These are phyloP conservation scores for Globisporangium lucens DNA, from an alignment of 352 stramenopile genomes.

Conservation along the genomic window DNA sequence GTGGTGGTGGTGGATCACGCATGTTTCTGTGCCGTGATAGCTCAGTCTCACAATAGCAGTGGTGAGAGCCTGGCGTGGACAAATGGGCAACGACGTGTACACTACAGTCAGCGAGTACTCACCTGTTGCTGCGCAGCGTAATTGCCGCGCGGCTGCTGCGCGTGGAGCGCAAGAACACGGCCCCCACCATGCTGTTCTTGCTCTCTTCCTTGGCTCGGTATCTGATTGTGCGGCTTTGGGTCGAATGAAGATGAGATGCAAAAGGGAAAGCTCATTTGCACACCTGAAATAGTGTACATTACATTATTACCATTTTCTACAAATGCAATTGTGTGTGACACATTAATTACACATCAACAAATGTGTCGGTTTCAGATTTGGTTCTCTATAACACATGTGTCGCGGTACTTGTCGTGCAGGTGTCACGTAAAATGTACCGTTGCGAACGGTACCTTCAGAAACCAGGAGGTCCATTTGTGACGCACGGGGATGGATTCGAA, in stretches of 20 bases:
- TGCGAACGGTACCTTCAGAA: background rate
- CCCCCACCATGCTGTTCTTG: constrained; percentile 1
- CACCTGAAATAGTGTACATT: background rate
- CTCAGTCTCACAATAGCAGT: background rate
- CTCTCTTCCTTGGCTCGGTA: background rate
- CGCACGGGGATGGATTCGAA: constrained; percentile 6
- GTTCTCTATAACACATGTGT: no score
- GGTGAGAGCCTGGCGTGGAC: background rate
- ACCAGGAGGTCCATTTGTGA: constrained; percentile 1
- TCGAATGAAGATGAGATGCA: constrained; percentile 3
- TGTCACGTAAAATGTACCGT: background rate
- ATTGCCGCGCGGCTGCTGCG: constrained; percentile 5
- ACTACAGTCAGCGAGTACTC: background rate
- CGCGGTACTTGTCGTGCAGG: background rate
- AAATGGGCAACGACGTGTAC: background rate
- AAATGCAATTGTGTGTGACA: background rate
- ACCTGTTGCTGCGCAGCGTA: constrained; percentile 13
- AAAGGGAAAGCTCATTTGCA: background rate
- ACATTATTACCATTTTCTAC: constrained; percentile 2
- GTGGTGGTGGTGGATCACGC: background rate
- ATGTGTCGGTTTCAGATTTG: background rate
- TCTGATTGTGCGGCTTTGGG: background rate
- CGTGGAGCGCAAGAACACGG: constrained; percentile 10
- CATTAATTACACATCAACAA: background rate
- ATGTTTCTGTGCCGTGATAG: background rate